These are phyloP conservation scores for Beauveria sp. DNA, from an alignment of 2,329 filamentous ascomycete species.

Conservation along the genomic window DNA sequence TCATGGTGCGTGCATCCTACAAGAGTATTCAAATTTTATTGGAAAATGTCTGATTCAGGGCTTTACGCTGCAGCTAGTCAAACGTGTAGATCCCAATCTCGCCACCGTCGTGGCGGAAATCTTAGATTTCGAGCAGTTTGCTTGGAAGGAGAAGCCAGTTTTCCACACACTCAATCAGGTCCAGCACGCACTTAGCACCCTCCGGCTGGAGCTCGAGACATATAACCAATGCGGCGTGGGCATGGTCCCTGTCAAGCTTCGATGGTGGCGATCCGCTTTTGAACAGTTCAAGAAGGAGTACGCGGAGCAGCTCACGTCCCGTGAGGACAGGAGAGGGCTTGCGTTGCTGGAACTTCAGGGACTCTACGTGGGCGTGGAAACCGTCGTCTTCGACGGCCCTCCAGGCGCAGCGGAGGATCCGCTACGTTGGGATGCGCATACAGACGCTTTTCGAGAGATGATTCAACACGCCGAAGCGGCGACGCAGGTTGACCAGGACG, in stretches of 20 bases:
- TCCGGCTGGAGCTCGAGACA: slow-evolving; percentile 8
- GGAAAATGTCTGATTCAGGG: not conserved
- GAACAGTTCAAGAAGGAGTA: not conserved
- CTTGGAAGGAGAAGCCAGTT: not conserved
- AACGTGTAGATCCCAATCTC: not conserved
- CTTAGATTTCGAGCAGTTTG: not conserved
- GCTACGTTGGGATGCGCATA: slow-evolving; percentile 8
- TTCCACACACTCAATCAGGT: slow-evolving; percentile 7
- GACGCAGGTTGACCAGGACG: not conserved
- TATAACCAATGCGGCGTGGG: slow-evolving; percentile 1
- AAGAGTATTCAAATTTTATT: not conserved
- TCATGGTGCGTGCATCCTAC: not conserved
- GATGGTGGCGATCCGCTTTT: slow-evolving; percentile 3
- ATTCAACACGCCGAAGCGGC: not conserved
- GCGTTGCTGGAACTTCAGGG: slow-evolving; percentile 4
- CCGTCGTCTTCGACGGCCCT: not conserved
- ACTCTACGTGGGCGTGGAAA: slow-evolving; percentile 1
- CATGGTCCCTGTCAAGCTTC: slow-evolving; percentile 1
- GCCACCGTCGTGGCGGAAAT: slow-evolving; percentile 1
- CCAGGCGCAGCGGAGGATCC: not conserved
- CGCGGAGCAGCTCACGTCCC: not conserved
- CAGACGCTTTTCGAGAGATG: not conserved
- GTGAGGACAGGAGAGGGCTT: not conserved
- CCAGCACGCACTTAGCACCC: not conserved
- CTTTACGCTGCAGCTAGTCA: not conserved